These are phyloP conservation scores for Ustilago bromivora DNA, from an alignment of 1,284 basidiomycete genomes.

Conservation along the genomic window DNA sequence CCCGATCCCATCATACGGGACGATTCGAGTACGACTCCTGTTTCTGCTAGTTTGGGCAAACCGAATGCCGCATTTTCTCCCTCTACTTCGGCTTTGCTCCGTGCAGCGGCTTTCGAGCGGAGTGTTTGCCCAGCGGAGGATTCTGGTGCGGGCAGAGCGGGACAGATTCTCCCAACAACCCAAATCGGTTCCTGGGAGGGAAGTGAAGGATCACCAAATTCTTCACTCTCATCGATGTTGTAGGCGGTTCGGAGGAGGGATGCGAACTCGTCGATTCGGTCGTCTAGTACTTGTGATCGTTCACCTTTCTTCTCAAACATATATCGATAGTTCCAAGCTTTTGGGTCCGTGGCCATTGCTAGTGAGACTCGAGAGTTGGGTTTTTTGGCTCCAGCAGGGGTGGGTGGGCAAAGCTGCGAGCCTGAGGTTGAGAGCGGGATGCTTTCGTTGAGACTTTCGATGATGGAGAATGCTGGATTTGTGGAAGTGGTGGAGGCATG, in stretches of 20 bases:
- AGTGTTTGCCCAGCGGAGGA: conserved; percentile 22
- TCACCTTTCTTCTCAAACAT: conserved; percentile 68
- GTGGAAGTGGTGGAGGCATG: background rate
- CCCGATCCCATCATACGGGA: conserved; percentile 63
- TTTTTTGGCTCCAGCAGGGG: conserved; percentile 21
- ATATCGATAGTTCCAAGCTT: conserved; percentile 66
- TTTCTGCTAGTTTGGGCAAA: conserved; percentile 39
- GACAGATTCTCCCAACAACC: conserved; percentile 62
- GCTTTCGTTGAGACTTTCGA: conserved; percentile 60
- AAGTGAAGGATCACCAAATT: conserved; percentile 61
- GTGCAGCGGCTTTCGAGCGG: conserved; percentile 9
- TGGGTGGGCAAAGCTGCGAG: conserved; percentile 20
- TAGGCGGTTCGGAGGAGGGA: conserved; percentile 56
- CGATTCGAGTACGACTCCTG: conserved; percentile 56
- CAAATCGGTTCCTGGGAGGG: conserved; percentile 62
- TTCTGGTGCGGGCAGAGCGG: conserved; percentile 28
- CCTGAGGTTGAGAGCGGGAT: conserved; percentile 37
- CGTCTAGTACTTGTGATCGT: conserved; percentile 58
- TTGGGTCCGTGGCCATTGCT: conserved; percentile 63
- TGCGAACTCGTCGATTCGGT: conserved; percentile 59
- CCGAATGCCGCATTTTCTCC: conserved; percentile 12
- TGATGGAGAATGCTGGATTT: conserved; percentile 18
- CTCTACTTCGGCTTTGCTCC: background rate
- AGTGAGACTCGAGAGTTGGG: conserved; percentile 52
- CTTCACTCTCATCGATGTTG: conserved; percentile 32